phyloP scores from a whole-genome alignment of 2,329 filamentous ascomycete genomes.

The Ceratocystis albifundus region DNA sequence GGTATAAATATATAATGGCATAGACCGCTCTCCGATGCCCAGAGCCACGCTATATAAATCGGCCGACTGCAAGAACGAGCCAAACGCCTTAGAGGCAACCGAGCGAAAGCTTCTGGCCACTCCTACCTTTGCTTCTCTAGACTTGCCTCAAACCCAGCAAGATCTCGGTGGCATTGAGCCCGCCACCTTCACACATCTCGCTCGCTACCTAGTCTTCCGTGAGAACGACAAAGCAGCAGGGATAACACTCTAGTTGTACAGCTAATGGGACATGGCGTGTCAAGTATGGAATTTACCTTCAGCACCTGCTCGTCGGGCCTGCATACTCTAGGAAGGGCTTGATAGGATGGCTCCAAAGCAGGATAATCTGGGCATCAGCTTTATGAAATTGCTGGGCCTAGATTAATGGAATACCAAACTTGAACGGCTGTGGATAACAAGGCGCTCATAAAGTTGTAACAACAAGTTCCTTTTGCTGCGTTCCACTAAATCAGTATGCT shows the following conservation, averaged over 20 bases:
- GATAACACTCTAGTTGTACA: conserved; percentile 89
- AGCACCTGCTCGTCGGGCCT: conserved; percentile 77
- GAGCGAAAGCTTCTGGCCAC: conserved; percentile 59
- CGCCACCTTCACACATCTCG: conserved; percentile 48
- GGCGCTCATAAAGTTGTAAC: conserved; percentile 46
- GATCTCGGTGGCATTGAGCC: conserved; percentile 39
- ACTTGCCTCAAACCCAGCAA: conserved; percentile 34
- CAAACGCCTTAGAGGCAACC: conserved; percentile 65
- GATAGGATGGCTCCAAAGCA: conserved; percentile 86
- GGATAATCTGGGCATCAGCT: conserved; percentile 82
- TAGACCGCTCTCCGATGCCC: conserved; percentile 72
- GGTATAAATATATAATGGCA: neutral
- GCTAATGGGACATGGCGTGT: conserved; percentile 85
- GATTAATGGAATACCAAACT: conserved; percentile 58
- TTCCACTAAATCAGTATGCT: no score
- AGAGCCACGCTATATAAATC: conserved; percentile 70
- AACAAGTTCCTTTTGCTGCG: no score
- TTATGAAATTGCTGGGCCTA: conserved; percentile 67
- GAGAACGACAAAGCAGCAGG: conserved; percentile 45
- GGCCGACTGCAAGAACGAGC: conserved; percentile 74
- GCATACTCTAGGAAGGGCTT: conserved; percentile 61
- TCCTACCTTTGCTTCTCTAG: conserved; percentile 60
- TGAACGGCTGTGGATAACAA: conserved; percentile 63
- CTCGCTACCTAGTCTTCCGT: conserved; percentile 62
- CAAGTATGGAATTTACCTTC: conserved; percentile 80